Percentiles rank a stretch among this genome's conserved stretches.
Conservation (phyloP, 2,329 filamentous ascomycete genomes). For the Cyphellophora europaea region DNA sequence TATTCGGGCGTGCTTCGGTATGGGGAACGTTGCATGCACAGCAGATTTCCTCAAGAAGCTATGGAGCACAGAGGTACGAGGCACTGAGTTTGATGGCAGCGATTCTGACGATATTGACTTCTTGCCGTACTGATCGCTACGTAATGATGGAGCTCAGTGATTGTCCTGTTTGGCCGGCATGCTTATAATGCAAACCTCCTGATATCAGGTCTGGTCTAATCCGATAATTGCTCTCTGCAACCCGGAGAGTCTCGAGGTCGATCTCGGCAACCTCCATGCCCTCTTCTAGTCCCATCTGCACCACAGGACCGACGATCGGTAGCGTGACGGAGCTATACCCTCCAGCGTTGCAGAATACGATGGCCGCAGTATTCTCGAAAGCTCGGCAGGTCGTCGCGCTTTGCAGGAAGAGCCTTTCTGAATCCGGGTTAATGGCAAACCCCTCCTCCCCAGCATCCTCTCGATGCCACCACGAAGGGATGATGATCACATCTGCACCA, state of each 20-base stretch:
- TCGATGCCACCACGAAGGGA: slow-evolving; percentile 49
- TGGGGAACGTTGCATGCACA: too few relatives aligned
- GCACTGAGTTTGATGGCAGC: too few relatives aligned
- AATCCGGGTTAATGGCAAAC: slow-evolving; percentile 37
- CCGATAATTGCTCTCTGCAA: slow-evolving; percentile 46
- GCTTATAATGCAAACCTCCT: slow-evolving; percentile 55
- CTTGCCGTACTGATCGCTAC: too few relatives aligned
- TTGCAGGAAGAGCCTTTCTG: slow-evolving; percentile 47
- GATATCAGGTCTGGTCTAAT: slow-evolving; percentile 27
- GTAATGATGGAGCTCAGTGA: too few relatives aligned
- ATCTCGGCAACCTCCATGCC: slow-evolving; percentile 56
- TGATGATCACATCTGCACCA: slow-evolving; percentile 48
- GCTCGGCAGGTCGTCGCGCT: slow-evolving; percentile 44
- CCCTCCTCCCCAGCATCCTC: slow-evolving; percentile 42
- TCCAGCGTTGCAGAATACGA: slow-evolving; percentile 50
- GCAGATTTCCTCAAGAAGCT: too few relatives aligned
- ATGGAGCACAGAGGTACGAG: too few relatives aligned
- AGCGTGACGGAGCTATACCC: slow-evolving; percentile 48
- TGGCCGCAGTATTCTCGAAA: slow-evolving; percentile 52
- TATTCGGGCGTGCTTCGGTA: too few relatives aligned
- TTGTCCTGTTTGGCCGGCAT: too few relatives aligned
- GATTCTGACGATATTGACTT: too few relatives aligned
- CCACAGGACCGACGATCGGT: slow-evolving; percentile 46
- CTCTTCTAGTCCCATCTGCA: slow-evolving; percentile 42
- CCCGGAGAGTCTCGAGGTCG: slow-evolving; percentile 44